These are phyloP conservation scores for Exophiala dermatitidis DNA, from an alignment of 2,329 filamentous ascomycete genomes.

Conservation along the genomic window DNA sequence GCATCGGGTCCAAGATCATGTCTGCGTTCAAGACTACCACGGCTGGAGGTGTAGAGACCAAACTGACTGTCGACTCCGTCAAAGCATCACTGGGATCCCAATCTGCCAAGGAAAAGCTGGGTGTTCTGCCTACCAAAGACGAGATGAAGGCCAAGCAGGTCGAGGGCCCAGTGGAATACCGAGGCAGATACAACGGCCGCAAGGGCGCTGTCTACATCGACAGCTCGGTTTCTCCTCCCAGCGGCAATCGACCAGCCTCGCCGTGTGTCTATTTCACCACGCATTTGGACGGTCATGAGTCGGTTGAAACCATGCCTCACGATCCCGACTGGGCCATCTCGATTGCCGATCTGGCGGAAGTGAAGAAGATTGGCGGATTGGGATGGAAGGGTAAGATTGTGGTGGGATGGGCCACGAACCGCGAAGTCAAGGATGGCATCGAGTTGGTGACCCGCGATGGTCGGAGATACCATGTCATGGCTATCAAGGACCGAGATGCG, in stretches of 20 bases:
- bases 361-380: conserved; percentile 72
- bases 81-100: conserved; percentile 56
- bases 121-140: conserved; percentile 53
- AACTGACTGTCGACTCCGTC: conserved; percentile 62
- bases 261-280: conserved; percentile 62
- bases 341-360: conserved; percentile 61
- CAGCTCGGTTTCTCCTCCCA: conserved; percentile 32
- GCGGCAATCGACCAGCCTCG: conserved; percentile 55
- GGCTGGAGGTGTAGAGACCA: conserved; percentile 65
- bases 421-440: conserved; percentile 68
- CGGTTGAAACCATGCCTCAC: conserved; percentile 45
- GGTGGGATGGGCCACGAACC: conserved; percentile 68
- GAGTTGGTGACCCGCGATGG: conserved; percentile 52
- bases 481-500: conserved; percentile 65
- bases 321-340: conserved; percentile 62
- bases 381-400: conserved; percentile 81
- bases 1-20: conserved; percentile 51
- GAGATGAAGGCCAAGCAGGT: conserved; percentile 37
- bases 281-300: conserved; percentile 36
- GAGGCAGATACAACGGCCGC: conserved; percentile 60
- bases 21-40: conserved; percentile 62
- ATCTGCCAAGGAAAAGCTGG: conserved; percentile 63
- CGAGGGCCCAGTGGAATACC: conserved; percentile 67
- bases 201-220: conserved; percentile 65
- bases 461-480: conserved; percentile 58